phyloP scores from a whole-genome alignment of 1,139 yeast genomes.

The Pichia sp. region DNA sequence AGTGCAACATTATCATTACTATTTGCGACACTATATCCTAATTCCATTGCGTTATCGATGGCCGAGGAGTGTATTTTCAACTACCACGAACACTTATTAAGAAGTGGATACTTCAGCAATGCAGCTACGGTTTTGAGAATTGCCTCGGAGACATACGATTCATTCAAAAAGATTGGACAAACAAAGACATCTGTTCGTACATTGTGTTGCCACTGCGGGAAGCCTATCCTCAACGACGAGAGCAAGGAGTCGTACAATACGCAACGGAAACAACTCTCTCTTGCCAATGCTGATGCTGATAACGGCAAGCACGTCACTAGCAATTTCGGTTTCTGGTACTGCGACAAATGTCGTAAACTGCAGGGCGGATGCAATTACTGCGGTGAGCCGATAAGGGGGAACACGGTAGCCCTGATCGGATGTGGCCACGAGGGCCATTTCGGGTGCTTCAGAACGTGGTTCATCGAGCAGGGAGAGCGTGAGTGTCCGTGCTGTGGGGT shows the following conservation, averaged over 20 bases:
- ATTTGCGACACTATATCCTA: slow-evolving; percentile 46
- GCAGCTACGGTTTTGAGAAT: slow-evolving; percentile 58
- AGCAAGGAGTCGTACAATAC: slow-evolving; percentile 41
- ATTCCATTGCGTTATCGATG: slow-evolving; percentile 28
- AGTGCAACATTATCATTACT: slow-evolving; percentile 59
- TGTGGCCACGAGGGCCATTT: slow-evolving; percentile 94
- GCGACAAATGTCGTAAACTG: slow-evolving; percentile 62
- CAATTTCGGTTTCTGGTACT: slow-evolving; percentile 76
- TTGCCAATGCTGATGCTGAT: neutral
- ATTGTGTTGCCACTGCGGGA: slow-evolving; percentile 67
- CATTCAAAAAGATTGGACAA: slow-evolving; percentile 46
- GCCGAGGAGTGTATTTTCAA: slow-evolving; percentile 56
- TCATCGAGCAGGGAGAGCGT: slow-evolving; percentile 55
- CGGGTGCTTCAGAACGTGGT: slow-evolving; percentile 79
- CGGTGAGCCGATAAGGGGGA: slow-evolving; percentile 72
- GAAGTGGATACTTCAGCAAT: slow-evolving; percentile 51
- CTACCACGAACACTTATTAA: slow-evolving; percentile 57
- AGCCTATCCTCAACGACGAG: slow-evolving; percentile 62
- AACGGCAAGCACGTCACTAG: slow-evolving; percentile 7
- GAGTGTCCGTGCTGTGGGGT: slow-evolving; percentile 62
- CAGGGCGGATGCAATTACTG: slow-evolving; percentile 80
- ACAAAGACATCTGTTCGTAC: slow-evolving; percentile 59
- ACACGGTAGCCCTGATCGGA: slow-evolving; percentile 60
- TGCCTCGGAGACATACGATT: slow-evolving; percentile 40
- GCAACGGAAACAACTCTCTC: no score